Evolutionary conservation across 2,329 filamentous ascomycete genomes (phyloP), one percentile per base, ranked within the genome.

Genomic region (Calonectria pseudoreteaudii): DNA sequence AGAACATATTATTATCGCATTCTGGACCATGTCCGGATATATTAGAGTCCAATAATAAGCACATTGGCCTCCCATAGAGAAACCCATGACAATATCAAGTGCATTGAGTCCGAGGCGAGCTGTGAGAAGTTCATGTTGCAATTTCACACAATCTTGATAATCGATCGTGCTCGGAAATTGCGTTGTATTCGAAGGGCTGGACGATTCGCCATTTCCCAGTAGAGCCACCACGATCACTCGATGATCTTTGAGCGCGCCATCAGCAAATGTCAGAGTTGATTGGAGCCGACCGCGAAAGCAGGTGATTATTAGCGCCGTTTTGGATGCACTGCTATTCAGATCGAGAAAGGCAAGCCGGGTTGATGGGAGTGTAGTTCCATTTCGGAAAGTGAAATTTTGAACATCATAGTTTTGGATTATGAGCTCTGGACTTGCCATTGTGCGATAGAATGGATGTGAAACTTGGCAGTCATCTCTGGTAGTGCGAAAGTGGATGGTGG

Each of bases 271-370:
- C 3, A 88, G 76, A 1, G 90, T 91, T 2, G 81, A 85, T 36
- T 86, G 84, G 23, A 92, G 85, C 11, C 84, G 84, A 30, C 90
- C 90, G 7, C 86, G 85, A 79, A 89, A 91, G 80, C 90, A 91
- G 2, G 89, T 91, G 30, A 88, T 86, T 16, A 91, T 85, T 18
- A 91, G 80, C 20, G 86, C 86, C n/a, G 79, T 81, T 60, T 87
- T 88, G 80, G 66, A 86, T 64, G 56, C 74, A 5, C 31, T 66
- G 8, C 70, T 73, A 72, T 80, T 81, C 13, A 80, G 62, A 53
- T 82, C 79, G 6, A 79, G 74, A 68, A 80, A 82, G 4, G 81
- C 80, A n/a, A 82, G 64, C 23, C 76, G 79, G 47, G 83, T 80
- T 7, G 34, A 20, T 10, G 80, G 64, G 16, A 84, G 76, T 10